Evolutionary conservation across 2,329 filamentous ascomycete genomes (phyloP).

Genomic region (Nothopassalora personata): DNA sequence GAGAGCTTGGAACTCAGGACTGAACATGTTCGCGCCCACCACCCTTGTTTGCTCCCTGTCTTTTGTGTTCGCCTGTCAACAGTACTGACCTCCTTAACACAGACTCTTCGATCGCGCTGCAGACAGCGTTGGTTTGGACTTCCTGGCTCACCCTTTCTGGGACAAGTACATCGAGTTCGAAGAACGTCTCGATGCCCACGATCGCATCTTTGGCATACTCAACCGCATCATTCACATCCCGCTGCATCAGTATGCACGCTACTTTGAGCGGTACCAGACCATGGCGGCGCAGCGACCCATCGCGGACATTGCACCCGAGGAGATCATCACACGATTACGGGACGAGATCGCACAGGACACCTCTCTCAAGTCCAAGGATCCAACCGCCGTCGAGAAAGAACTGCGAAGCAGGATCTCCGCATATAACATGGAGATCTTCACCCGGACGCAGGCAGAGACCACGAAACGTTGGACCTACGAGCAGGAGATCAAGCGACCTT

Average conservation of each 20-base stretch:
- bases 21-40: slow-evolving; percentile 29
- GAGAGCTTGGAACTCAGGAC: slow-evolving; percentile 12
- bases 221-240: slow-evolving; percentile 80
- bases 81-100: slow-evolving; percentile 37
- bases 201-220: slow-evolving; percentile 80
- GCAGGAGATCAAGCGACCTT: slow-evolving; percentile 88
- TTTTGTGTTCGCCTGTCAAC: slow-evolving; percentile 2
- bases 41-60: slow-evolving; percentile 30
- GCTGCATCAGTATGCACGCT: slow-evolving; percentile 91
- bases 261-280: slow-evolving; percentile 84
- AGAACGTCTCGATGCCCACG: slow-evolving; percentile 76
- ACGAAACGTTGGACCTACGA: slow-evolving; percentile 94
- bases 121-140: slow-evolving; percentile 80
- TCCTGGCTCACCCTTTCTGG: slow-evolving; percentile 93
- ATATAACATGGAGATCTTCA: slow-evolving; percentile 75
- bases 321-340: slow-evolving; percentile 63
- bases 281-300: slow-evolving; percentile 69
- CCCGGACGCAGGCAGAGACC: slow-evolving; percentile 76
- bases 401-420: slow-evolving; percentile 73
- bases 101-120: slow-evolving; percentile 93
- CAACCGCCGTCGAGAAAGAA: slow-evolving; percentile 77
- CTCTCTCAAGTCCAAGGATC: slow-evolving; percentile 57
- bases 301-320: slow-evolving; percentile 63
- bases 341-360: slow-evolving; percentile 66
- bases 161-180: slow-evolving; percentile 98